These are phyloP conservation scores for Mycocentrospora acerina DNA, from an alignment of 2,329 filamentous ascomycete species.

Conservation along the genomic window DNA sequence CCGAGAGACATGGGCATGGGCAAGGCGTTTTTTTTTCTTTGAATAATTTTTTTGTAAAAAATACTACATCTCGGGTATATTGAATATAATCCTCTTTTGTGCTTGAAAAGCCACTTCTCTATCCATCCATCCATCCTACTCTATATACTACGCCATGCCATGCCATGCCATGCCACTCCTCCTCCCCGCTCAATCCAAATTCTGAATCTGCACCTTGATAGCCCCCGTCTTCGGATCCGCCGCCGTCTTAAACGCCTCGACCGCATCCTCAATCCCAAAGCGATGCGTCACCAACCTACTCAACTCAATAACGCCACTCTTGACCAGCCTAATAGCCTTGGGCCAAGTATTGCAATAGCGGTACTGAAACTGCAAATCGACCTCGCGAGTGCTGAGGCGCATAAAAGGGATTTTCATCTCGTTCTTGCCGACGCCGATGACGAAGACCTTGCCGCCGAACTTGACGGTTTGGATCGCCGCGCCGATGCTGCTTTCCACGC, in stretches of 20 bases:
- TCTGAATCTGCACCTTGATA: constrained; percentile 98
- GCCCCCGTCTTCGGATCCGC: constrained; percentile 85
- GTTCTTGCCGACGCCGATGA: constrained; percentile 93
- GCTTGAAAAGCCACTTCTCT: too few relatives aligned
- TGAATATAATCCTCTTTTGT: too few relatives aligned
- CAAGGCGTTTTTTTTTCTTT: too few relatives aligned
- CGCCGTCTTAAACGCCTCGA: constrained; percentile 87
- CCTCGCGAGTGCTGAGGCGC: constrained; percentile 84
- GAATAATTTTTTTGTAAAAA: too few relatives aligned
- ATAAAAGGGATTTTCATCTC: constrained; percentile 97
- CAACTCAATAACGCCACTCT: constrained; percentile 81
- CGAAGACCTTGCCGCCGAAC: constrained; percentile 96
- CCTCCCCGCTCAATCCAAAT: constrained; percentile 39
- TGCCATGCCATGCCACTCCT: not conserved
- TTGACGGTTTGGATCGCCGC: constrained; percentile 86
- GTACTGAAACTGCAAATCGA: constrained; percentile 96
- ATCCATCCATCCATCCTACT: too few relatives aligned
- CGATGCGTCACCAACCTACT: constrained; percentile 84
- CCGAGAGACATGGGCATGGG: too few relatives aligned
- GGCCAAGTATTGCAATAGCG: constrained; percentile 97
- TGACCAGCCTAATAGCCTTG: constrained; percentile 81
- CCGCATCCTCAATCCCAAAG: constrained; percentile 79
- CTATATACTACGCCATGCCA: too few relatives aligned
- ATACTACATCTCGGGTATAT: too few relatives aligned
- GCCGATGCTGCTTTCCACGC: constrained; percentile 85